Base-by-base conservation (phyloP, 345 rosid genomes). In the Excoecaria agallocha region DNA sequence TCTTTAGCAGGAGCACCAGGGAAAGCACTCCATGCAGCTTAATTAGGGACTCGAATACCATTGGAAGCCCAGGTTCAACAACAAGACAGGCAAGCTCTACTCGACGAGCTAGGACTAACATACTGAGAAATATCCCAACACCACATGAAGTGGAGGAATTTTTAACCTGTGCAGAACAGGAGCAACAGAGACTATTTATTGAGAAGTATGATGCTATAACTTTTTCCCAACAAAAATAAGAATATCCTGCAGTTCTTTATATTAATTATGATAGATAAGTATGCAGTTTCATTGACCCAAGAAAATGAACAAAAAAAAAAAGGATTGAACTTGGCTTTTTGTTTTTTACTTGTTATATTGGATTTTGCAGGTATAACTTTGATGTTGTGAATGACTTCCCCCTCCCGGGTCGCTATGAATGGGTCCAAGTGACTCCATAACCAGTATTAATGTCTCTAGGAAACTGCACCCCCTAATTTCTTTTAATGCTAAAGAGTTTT, bases 361-460 rank as follows among this genome's bases (percentile, higher is more conserved):
- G 46, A 48, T 52, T 49, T 76, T 83, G 79, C 87, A 91, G 97
- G 87, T 91, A 90, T 78, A 90, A 94, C 91, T 94, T 89, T 77
- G 98, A 94, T 78, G 58, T 88, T 11, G 82, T 77, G 71, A 90
- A 83, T 52, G 97, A 88, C 38, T 22, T 74, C 66, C 97, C 98
- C 22, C 86, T 91, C n/a, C 86, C 90, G 0, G 98, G 97, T 38
- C 90, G 88, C 24, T 91, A 85, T 39, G 92, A 89, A 39, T 91
- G 98, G 98, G 88, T 79, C 69, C 87, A 84, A 86, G 74, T 85
- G 74, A 16, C 51, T 70, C 93, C 87, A 30, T 87, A 82, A 87
- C 68, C 30, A 43, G 73, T 16, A 45, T 30, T 15, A 8, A n/a
- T n/a, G 17, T 16, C 37, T 25, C 5, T 43, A 66, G 64, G 25